phyloP scores from a whole-genome alignment of 2,329 filamentous ascomycete species.

The Epichloe festucae region DNA sequence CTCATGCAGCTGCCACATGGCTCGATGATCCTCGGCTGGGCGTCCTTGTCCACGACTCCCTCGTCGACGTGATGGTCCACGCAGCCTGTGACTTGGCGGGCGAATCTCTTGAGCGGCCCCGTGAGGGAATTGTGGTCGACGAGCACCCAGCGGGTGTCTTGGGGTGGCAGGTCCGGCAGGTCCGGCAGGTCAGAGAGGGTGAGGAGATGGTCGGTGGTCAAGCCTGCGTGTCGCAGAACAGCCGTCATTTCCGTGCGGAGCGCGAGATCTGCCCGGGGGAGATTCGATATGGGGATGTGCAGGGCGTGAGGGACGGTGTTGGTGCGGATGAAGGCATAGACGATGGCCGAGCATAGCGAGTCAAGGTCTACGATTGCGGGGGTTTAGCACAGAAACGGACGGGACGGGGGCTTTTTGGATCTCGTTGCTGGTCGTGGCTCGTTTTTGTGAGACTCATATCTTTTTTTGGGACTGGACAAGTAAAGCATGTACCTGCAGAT shows the following conservation, averaged over 20 bases:
- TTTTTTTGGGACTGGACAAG: background rate
- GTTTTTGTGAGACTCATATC: too few species aligned
- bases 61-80: constrained; percentile 77
- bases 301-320: constrained; percentile 39
- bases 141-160: constrained; percentile 55
- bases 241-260: constrained; percentile 62
- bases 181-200: constrained; percentile 42
- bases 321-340: constrained; percentile 62
- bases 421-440: too few species aligned
- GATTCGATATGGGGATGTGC: constrained; percentile 62
- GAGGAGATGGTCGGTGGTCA: constrained; percentile 49
- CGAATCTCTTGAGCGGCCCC: constrained; percentile 43
- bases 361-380: constrained; percentile 51
- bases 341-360: constrained; percentile 60
- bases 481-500: constrained; percentile 38
- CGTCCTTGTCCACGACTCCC: constrained; percentile 31
- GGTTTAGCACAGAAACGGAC: too few species aligned
- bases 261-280: constrained; percentile 52
- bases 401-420: too few species aligned
- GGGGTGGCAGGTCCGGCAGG: constrained; percentile 34
- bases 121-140: constrained; percentile 71
- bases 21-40: constrained; percentile 46
- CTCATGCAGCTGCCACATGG: constrained; percentile 62
- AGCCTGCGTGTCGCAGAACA: constrained; percentile 47
- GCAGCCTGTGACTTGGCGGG: constrained; percentile 43